Percentiles rank a stretch among this genome's conserved stretches.
Evolutionary conservation across 176 grass and related monocot genomes (phyloP).

Genomic region (Oryza nivara): DNA sequence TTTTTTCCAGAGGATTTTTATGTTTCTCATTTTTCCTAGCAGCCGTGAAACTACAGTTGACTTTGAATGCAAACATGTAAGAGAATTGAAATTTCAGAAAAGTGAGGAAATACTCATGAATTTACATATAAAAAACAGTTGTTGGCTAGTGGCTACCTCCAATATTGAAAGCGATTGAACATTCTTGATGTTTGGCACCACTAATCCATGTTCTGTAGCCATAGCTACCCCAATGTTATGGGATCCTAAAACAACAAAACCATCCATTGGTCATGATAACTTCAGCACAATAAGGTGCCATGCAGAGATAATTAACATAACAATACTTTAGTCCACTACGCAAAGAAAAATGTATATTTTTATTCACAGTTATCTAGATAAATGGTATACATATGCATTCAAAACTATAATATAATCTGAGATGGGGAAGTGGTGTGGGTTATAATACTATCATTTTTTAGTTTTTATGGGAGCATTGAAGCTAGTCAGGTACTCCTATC

Average conservation of each 20-base stretch:
- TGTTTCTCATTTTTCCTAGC: neutral
- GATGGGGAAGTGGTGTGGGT: neutral
- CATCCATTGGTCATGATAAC: slow-evolving; percentile 10
- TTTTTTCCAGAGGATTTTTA: neutral
- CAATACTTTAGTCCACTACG: neutral
- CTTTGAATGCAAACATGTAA: neutral
- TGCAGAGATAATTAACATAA: neutral
- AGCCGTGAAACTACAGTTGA: neutral
- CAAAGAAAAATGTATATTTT: neutral
- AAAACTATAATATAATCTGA: neutral
- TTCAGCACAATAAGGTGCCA: slow-evolving; percentile 11
- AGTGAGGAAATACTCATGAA: slow-evolving; percentile 28
- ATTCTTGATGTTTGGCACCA: slow-evolving; percentile 91
- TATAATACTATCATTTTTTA: neutral
- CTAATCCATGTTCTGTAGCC: slow-evolving; percentile 88
- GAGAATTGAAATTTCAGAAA: neutral
- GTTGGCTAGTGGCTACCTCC: slow-evolving; percentile 58
- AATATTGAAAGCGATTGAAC: slow-evolving; percentile 89
- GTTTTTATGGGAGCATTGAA: neutral
- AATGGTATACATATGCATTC: neutral
- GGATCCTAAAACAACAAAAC: slow-evolving; percentile 61
- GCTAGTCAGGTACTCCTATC: neutral
- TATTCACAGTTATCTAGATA: neutral
- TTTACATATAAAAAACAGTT: neutral
- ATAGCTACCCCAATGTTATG: slow-evolving; percentile 98